Evolutionary conservation across 2,329 filamentous ascomycete genomes (phyloP), one percentile per base, ranked within the genome.

Genomic region (Chaetomium olivaceum): DNA sequence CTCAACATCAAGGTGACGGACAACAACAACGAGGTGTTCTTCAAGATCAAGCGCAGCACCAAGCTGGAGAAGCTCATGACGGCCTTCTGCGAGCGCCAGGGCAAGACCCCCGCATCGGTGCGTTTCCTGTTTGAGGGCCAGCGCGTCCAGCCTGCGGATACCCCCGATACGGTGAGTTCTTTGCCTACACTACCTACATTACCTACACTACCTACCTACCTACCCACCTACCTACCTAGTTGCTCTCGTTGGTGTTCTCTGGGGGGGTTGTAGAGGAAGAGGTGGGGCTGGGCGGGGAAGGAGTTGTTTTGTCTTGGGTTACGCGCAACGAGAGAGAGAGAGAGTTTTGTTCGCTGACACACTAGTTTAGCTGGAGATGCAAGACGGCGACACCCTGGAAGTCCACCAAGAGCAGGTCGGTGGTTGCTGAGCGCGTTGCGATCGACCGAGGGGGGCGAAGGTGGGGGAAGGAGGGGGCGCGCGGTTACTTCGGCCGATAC

Each of bases 1-100:
- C 84, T 99, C 5, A 99, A 99, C 81, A 98, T 99, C 82, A 99
- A 99, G 79, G 95, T 99, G 16, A 98, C 95, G 0, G 95, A 99
- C 74, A 97, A 96, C 82, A 97, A 97, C 82, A 99, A 99, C 78
- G 95, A 99, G 77, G 94, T 99, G 74, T 99, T 98, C 80, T 99
- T 99, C 85, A 99, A 99, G 85, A 99, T 99, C 82, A 99, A 99
- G 89, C 88, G 93, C 46, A 93, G 90, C 25, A 99, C 95, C 0
- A 91, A 93, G 77, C 87, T 99, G 1, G 95, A 97, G 81, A 99
- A 99, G 83, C 84, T 99, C 63, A 99, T 99, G 95, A 90, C 92
- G 68, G 95, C 95, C 23, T 99, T 98, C 79, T 99, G 95, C 79
- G 94, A 98, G 72, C 88, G 95, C 27, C 93, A 97, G 77, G 95